phyloP scores from a whole-genome alignment of 441 rosid species.

The Caryocar brasiliense region DNA sequence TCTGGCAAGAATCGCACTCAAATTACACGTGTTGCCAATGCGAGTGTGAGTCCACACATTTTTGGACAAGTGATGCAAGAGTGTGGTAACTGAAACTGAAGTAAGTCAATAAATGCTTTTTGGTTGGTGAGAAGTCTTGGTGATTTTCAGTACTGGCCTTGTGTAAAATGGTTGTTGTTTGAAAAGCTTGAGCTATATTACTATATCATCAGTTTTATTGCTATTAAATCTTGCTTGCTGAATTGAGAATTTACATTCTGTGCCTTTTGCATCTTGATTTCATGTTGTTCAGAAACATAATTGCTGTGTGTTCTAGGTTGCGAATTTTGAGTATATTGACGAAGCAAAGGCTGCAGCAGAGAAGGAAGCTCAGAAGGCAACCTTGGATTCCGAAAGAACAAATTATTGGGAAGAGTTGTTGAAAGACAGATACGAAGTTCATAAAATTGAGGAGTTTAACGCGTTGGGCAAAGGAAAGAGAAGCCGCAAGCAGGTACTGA shows the following conservation, averaged over 20 bases:
- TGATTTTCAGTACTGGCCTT: background rate
- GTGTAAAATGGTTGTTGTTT: background rate
- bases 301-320: slow-evolving; percentile 54
- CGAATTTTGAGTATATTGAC: slow-evolving; percentile 89
- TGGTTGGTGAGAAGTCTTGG: background rate
- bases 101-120: background rate
- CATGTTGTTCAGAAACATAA: background rate
- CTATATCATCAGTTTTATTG: background rate
- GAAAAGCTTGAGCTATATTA: background rate
- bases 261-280: slow-evolving; percentile 2
- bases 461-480: slow-evolving; percentile 88
- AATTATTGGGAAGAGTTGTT: slow-evolving; percentile 92
- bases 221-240: background rate
- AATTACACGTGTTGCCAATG: background rate
- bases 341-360: slow-evolving; percentile 68
- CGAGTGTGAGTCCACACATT: too few relatives aligned
- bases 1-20: background rate
- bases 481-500: slow-evolving; percentile 83
- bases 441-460: slow-evolving; percentile 71
- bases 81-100: too few relatives aligned
- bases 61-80: too few relatives aligned
- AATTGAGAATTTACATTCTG: background rate
- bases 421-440: slow-evolving; percentile 67
- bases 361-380: slow-evolving; percentile 51
- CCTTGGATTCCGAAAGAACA: slow-evolving; percentile 58